Evolutionary conservation across 2,329 filamentous ascomycete species (phyloP).

Genomic region (Alternaria arborescens): DNA sequence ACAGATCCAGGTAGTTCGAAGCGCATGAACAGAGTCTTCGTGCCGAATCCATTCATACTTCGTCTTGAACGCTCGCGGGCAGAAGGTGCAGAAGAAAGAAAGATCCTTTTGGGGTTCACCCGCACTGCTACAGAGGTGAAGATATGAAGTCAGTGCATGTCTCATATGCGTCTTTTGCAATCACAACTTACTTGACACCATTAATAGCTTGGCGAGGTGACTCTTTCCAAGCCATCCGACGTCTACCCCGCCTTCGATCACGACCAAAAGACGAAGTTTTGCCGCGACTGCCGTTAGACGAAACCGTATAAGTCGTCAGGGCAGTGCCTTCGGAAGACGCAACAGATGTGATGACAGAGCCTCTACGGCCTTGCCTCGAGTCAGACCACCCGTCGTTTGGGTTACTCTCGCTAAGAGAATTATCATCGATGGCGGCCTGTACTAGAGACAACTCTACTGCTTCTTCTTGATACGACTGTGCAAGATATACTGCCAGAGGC

Average conservation of each 20-base stretch:
- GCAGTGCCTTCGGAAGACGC: constrained; percentile 46
- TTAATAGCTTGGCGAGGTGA: constrained; percentile 42
- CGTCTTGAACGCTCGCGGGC: constrained; percentile 47
- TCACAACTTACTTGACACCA: constrained; percentile 29
- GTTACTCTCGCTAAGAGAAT: constrained; percentile 30
- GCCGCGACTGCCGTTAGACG: constrained; percentile 43
- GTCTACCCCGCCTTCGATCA: constrained; percentile 44
- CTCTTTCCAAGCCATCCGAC: constrained; percentile 47
- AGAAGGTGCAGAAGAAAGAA: constrained; percentile 50
- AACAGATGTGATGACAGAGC: constrained; percentile 43
- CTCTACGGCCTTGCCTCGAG: constrained; percentile 29
- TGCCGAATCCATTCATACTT: constrained; percentile 52
- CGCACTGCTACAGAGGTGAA: neutral
- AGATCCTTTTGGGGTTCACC: no score
- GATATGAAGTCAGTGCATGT: neutral
- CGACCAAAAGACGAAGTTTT: constrained; percentile 48
- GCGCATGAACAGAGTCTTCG: constrained; percentile 49
- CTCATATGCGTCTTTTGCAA: neutral
- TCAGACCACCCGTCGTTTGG: constrained; percentile 37
- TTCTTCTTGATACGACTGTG: constrained; percentile 48
- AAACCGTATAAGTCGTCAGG: constrained; percentile 44
- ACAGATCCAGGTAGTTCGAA: constrained; percentile 51
- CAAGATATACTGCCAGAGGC: constrained; percentile 45
- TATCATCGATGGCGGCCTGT: constrained; percentile 42
- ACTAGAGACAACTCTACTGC: constrained; percentile 38